Evolutionary conservation across 257 asterid genomes (phyloP), one percentile per base, ranked within the genome.

Genomic region (Fraxinus excelsior): DNA sequence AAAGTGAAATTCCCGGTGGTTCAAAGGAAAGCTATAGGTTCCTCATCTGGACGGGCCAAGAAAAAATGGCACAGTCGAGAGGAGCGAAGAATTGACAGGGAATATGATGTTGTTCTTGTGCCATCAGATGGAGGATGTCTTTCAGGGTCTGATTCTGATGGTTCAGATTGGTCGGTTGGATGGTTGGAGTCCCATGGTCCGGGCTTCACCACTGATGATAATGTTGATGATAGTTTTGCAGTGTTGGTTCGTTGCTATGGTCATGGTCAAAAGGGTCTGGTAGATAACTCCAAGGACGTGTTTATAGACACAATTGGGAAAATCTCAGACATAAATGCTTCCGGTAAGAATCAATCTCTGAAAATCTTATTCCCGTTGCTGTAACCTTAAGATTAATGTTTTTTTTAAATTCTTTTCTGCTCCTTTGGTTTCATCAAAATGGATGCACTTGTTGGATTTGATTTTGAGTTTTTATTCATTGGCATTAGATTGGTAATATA

Each of bases 121-220:
- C 87, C 91, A 64, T 85, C 87, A 4, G 91, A 87, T 69, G 89
- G 91, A 34, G 91, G 88, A 42, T 85, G 91, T 67, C 78, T 85
- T 77, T 87, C 91, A 2, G 91, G 86, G 68, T 87, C 89, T 23
- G 91, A 85, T 31, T 87, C 91, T 64, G 89, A 87, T 49, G 91
- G 83, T 83, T 87, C 91, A 0, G 88, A 87, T 76, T 87, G 87
- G 84, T 87, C 91, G 13, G 77, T 87, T 64, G 89, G 91, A 78
- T 87, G 91, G 91, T 76, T 85, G 79, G 89, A 87, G 78, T 89
- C 88, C 56, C 86, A 87, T 70, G 88, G 85, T 11, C 79, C 88
- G 62, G 82, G 83, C 18, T 85, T 85, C 65, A 84, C 68, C 12
- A 74, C 76, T 1, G 86, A 79, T 73, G 84, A 78, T 64, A 85